Base-by-base conservation (phyloP, 2,329 filamentous ascomycete species). In the Sporothrix sp. region DNA sequence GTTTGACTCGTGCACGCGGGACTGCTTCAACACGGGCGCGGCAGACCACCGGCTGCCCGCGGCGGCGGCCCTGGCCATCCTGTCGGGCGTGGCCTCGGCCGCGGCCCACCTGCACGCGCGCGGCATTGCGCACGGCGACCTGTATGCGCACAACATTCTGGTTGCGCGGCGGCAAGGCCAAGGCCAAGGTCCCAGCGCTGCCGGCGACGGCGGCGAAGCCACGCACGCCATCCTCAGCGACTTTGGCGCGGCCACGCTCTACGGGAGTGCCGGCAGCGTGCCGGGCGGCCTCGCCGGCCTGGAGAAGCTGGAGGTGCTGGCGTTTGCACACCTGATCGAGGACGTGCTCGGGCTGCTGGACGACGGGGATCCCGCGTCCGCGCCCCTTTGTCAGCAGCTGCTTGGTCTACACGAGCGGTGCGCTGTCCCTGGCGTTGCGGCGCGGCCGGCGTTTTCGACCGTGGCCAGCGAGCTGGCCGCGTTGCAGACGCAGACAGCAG, bases 121-220 rank as follows among this genome's bases (percentile, higher is more conserved):
- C 28, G 68, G 67, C 6, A 68, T 74, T 16, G 59, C 65, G 7
- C 72, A 75, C 52, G 72, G 72, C 16, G 71, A 73, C 56, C 50
- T 75, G 32, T 72, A 71, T 46, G 70, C 71, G 10, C 70, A 73
- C 57, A 73, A 73, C 56, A 69, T 74, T 16, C 62, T 74, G 10
- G 67, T 67, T 21, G 35, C 45, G 13, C 32, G 45, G 21, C 16
- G 25, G n/a, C n/a, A n/a, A n/a, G n/a, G n/a, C n/a, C n/a, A n/a
- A n/a, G n/a, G n/a, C n/a, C n/a, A n/a, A n/a, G n/a, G n/a, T n/a
- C n/a, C n/a, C 33, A n/a, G 11, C 3, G 21, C 14, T 16, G 37
- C 6, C 8, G 10, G 28, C 4, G 20, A 39, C 3, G 45, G 11
- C 3, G 16, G 14, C 3, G 44, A 43, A n/a, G 7, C 18, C 7